Base-by-base conservation (phyloP, 495 filamentous ascomycete species). In the Podospora pseudocomata region DNA sequence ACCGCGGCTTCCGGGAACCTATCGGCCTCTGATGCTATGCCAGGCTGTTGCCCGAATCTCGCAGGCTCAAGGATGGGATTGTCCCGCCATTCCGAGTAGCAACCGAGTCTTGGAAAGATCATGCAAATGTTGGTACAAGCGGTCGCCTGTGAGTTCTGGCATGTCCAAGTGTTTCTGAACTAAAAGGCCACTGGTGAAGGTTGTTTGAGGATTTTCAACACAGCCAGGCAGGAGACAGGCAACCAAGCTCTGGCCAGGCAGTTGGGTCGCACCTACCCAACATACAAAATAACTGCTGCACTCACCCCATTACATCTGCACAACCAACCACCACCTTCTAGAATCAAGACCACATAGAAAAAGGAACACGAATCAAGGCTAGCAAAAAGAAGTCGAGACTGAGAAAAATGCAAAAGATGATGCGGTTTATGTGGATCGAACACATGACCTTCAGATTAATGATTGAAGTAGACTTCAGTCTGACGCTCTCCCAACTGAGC, bases 401-500 rank as follows among this genome's bases (percentile, higher is more conserved):
- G 15, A 20, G 7, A 27, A 59, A 59, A 59, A 32, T 18, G 26
- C 15, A 61, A 61, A 32, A 61, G 16, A 61, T 11, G 16, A 18
- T 61, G 59, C 59, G 59, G 59, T 61, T 61, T 61, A 28, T 61
- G 59, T 61, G 59, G 59, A 61, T 61, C 59, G 59, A 61, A 61
- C 59, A 61, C 59, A 61, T 28, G 59, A 61, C 59, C 59, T 61
- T 61, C 59, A 61, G 59, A 61, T 61, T 61, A 16, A 28, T 0
- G 20, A 13, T 18, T 28, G 59, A 61, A 61, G 59, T 61, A 2
- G 59, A 61, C 59, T 61, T 61, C 59, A 61, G 59, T 61, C 59
- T 61, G 59, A 61, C 59, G 59, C 59, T 61, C 59, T 61, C 59
- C 59, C 59, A 61, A 61, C 59, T 61, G 59, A 61, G 59, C 59